Conservation (phyloP, 805 yeast species). For the Candida tibetensis region DNA sequence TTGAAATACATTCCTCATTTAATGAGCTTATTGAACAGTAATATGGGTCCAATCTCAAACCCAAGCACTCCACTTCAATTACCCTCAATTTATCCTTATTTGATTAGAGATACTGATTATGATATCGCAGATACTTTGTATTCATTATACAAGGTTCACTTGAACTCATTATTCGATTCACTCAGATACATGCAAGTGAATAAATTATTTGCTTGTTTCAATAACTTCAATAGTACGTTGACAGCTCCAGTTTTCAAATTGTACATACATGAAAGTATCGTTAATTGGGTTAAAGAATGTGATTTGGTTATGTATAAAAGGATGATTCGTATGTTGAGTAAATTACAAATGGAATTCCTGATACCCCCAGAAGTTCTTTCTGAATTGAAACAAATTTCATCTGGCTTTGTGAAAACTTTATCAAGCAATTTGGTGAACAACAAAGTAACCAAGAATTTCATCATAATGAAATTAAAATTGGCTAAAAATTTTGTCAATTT, state of each 20-base stretch:
- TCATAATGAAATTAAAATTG: conserved; percentile 49
- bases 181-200: conserved; percentile 66
- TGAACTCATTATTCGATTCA: conserved; percentile 61
- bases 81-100: conserved; percentile 41
- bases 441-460: conserved; percentile 50
- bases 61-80: conserved; percentile 19
- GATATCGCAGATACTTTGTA: conserved; percentile 63
- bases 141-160: conserved; percentile 61
- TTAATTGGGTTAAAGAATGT: conserved; percentile 65
- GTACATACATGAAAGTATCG: conserved; percentile 45
- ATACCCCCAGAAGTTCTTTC: conserved; percentile 55
- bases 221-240: conserved; percentile 51
- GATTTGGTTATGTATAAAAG: conserved; percentile 61
- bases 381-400: conserved; percentile 54
- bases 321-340: conserved; percentile 57
- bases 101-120: conserved; percentile 46
- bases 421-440: conserved; percentile 30
- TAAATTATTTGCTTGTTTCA: conserved; percentile 52
- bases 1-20: conserved; percentile 33
- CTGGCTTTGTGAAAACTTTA: conserved; percentile 46
- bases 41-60: conserved; percentile 7
- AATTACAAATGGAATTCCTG: conserved; percentile 50
- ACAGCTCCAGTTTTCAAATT: conserved; percentile 63
- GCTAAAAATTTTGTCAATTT: conserved; percentile 55
- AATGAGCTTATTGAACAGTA: conserved; percentile 12